phyloP scores from a whole-genome alignment of 108 stramenopile species.

The Cyclotella choctawhatcheeana region DNA sequence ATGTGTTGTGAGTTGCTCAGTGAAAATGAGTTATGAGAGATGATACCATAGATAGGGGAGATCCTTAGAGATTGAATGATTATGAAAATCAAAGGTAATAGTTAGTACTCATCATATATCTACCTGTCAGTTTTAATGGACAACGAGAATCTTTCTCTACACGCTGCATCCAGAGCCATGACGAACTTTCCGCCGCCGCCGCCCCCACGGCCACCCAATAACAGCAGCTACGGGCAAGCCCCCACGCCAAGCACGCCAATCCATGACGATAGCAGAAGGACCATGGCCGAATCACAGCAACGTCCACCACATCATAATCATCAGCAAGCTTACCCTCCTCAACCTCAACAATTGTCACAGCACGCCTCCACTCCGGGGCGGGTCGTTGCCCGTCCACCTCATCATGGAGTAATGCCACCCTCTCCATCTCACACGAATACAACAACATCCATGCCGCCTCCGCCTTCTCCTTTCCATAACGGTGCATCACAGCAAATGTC shows the following conservation, averaged over 20 bases:
- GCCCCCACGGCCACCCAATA: neutral
- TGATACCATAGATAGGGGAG: too few relatives aligned
- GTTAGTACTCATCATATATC: neutral
- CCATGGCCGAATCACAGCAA: neutral
- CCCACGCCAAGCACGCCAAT: neutral
- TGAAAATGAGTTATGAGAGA: too few relatives aligned
- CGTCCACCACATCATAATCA: neutral
- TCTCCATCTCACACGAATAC: neutral
- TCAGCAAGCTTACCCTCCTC: neutral
- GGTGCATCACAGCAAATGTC: neutral
- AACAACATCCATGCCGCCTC: neutral
- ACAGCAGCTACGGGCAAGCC: neutral
- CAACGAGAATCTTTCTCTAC: neutral
- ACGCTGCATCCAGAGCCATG: neutral
- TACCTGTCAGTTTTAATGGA: neutral
- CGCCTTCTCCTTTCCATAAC: neutral
- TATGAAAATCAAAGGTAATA: too few relatives aligned
- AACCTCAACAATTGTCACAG: too few relatives aligned
- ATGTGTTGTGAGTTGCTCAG: too few relatives aligned
- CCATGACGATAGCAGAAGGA: neutral
- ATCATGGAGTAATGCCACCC: neutral
- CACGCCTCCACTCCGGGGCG: neutral
- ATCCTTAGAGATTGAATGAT: too few relatives aligned
- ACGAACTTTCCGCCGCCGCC: constrained; percentile 7
- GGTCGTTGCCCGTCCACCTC: neutral